Base-by-base conservation (phyloP, 2,329 filamentous ascomycete genomes). In the Fusarium neocosmosporiellum region DNA sequence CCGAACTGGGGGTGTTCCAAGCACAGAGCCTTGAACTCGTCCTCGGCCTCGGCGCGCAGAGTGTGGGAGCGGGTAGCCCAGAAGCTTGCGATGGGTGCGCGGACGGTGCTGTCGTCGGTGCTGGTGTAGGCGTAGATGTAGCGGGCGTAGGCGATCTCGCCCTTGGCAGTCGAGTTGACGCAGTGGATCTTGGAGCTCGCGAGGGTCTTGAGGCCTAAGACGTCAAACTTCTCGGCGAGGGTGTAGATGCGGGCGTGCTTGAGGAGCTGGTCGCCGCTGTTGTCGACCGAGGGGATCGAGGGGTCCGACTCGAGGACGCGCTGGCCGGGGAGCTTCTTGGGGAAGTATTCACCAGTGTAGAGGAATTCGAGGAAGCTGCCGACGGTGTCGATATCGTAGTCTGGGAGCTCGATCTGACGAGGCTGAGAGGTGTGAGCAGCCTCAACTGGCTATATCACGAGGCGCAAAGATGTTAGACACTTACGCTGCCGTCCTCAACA, bases 221-320 rank as follows among this genome's bases (percentile, higher is more conserved):
- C 84, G 43, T 90, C 88, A 69, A 96, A 91, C 82, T 93, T 94
- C 77, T 95, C 92, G 27, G 94, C 95, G 27, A 98, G 87, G 0
- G 94, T 98, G 86, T 98, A 98, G 72, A 98, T 89, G 72, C 93
- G 92, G 24, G 95, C 95, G 81, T 98, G 95, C 78, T 93, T 94
- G 69, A 98, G 90, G 20, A 98, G 91, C 79, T 96, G 93, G 16
- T 92, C 88, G 74, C 95, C 95, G n/a, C 89, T 89, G 80, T 94
- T 88, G 83, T 98, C 95, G 65, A 94, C 86, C 1, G 84, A 80
- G 5, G 93, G 92, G 14, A 90, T 81, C 9, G 87, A 83, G 0
- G 92, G 88, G 79, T 96, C 92, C 63, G 86, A 81, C 79, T 97
- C 94, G 53, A 97, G 89, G 31, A 87, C 84, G 48, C 90, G 91